Base-by-base conservation (phyloP, 768 basidiomycete species). In the Floccularia luteovirens region DNA sequence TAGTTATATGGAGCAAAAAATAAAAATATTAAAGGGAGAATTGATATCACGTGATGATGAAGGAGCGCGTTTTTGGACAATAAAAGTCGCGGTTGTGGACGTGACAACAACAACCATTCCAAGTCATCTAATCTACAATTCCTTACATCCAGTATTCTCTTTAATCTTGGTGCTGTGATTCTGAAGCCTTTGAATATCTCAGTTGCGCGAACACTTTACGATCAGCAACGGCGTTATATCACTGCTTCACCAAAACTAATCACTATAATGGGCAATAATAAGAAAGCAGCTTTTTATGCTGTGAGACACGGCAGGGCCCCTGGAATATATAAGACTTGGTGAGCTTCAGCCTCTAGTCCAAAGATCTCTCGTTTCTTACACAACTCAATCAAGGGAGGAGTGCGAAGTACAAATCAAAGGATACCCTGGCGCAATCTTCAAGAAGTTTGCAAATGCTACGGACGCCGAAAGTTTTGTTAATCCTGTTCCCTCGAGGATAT, bases 311-410 rank as follows among this genome's bases (percentile, higher is more conserved):
- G 90, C 7, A 61, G 64, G 24, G 46, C 51, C 8, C 69, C 79
- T 0, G 90, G 90, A 0, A 63, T 92, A 3, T 92, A 80, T 55
- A 43, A 45, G 2, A 72, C 77, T 20, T 94, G 91, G 90, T 85
- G 51, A 48, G 67, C n/a, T n/a, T n/a, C n/a, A n/a, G n/a, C n/a
- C n/a, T 39, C 23, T 13, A 14, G 20, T 36, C 23, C 10, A 11
- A 12, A 11, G 41, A 39, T 34, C 17, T 24, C 10, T 32, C 11
- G 33, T 22, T 5, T 36, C 36, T 43, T 22, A 43, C 41, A 44
- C 35, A 43, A 31, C n/a, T 28, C 20, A 12, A n/a, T 36, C 34
- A 38, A 90, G 89, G 90, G 63, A 61, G 4, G 88, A 92, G 12
- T 83, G 83, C 47, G 66, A 81, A 51, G 56, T 55, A 0, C 87